A percentile compares a stretch with the other conserved stretches of the same genome.
These are phyloP conservation scores for Kluyveromyces wickerhamii DNA, from an alignment of 805 yeast species.

Conservation along the genomic window DNA sequence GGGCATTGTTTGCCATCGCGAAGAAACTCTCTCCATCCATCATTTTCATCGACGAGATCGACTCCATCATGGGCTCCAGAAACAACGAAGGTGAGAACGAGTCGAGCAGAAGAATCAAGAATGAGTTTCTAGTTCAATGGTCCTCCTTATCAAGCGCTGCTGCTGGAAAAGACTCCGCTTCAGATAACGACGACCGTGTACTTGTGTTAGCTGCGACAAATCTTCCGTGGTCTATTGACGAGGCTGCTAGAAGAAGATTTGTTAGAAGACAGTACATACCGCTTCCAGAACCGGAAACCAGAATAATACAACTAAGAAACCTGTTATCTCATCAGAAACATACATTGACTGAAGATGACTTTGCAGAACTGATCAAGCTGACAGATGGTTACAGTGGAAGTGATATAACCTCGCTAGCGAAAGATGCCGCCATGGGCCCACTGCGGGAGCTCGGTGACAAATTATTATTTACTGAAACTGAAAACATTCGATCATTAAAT, in stretches of 20 bases:
- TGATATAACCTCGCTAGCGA: slow-evolving; percentile 90
- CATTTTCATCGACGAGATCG: slow-evolving; percentile 94
- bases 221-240: slow-evolving; percentile 95
- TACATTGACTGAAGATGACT: slow-evolving; percentile 56
- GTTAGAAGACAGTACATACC: slow-evolving; percentile 91
- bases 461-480: slow-evolving; percentile 57
- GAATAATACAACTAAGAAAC: slow-evolving; percentile 61
- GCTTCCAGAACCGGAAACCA: slow-evolving; percentile 78
- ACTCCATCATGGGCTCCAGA: slow-evolving; percentile 76
- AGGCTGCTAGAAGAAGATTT: slow-evolving; percentile 91
- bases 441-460: slow-evolving; percentile 82
- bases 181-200: slow-evolving; percentile 47
- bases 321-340: slow-evolving; percentile 67
- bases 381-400: slow-evolving; percentile 90
- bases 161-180: slow-evolving; percentile 48
- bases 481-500: slow-evolving; percentile 67
- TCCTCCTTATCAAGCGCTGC: slow-evolving; percentile 86
- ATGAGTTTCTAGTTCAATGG: slow-evolving; percentile 94
- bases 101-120: slow-evolving; percentile 83
- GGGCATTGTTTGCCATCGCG: slow-evolving; percentile 82
- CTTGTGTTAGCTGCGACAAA: slow-evolving; percentile 92
- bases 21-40: slow-evolving; percentile 85
- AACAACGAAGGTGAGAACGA: slow-evolving; percentile 70
- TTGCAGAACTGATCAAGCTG: slow-evolving; percentile 47
- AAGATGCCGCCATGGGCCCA: slow-evolving; percentile 98